Conservation (phyloP, 371 early-diverging fungal genomes). For the Circinella umbellata region DNA sequence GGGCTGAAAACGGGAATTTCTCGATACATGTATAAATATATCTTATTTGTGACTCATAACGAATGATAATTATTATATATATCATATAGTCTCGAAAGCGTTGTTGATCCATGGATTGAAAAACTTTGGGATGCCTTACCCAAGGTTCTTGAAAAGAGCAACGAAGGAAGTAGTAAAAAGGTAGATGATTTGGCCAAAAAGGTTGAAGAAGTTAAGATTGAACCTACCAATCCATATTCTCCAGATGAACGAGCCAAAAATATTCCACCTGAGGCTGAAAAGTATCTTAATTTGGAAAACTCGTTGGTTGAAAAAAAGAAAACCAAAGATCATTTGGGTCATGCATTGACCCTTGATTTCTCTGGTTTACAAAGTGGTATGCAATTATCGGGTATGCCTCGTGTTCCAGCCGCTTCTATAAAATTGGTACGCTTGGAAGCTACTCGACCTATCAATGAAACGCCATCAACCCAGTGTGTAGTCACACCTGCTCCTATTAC, state of each 20-base stretch:
- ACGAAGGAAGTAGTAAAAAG: neutral
- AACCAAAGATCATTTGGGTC: constrained; percentile 25
- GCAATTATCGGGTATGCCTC: constrained; percentile 70
- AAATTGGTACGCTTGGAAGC: constrained; percentile 31
- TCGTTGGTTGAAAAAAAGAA: constrained; percentile 25
- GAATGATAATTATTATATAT: neutral
- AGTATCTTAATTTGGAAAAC: constrained; percentile 33
- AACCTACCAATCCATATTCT: constrained; percentile 22
- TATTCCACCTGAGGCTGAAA: constrained; percentile 23
- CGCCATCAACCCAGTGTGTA: constrained; percentile 39
- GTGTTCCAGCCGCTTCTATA: constrained; percentile 58
- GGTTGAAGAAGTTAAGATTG: constrained; percentile 18
- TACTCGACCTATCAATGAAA: constrained; percentile 10
- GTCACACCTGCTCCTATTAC: constrained; percentile 51
- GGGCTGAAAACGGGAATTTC: neutral
- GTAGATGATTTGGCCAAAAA: constrained; percentile 6
- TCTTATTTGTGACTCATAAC: no score
- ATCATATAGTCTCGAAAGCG: constrained; percentile 70
- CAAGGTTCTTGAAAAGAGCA: constrained; percentile 31
- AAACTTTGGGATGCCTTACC: constrained; percentile 81
- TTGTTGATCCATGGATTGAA: constrained; percentile 93
- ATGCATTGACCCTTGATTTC: constrained; percentile 52
- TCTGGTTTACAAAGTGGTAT: constrained; percentile 54
- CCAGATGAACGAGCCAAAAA: constrained; percentile 12
- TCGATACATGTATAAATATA: neutral